Conservation (phyloP, 2,329 filamentous ascomycete species). For the Huntiella omanensis region DNA sequence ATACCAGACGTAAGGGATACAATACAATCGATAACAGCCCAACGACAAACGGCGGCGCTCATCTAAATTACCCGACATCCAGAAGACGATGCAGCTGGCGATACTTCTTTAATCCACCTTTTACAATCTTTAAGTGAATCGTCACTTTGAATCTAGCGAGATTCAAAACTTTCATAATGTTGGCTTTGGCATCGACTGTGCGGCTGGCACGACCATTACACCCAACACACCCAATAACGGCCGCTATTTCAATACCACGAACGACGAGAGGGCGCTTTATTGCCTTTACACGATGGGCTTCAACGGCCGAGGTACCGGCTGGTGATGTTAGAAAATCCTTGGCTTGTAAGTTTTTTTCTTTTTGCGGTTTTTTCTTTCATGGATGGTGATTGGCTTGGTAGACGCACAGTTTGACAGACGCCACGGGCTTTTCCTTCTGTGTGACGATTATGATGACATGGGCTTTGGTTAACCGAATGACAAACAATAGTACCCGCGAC, state of each 20-base stretch:
- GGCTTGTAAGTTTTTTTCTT: conserved; percentile 20
- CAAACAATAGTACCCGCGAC: conserved; percentile 26
- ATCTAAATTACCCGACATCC: too few relatives aligned
- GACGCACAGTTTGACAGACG: too few relatives aligned
- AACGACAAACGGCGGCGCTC: too few relatives aligned
- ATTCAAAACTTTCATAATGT: neutral
- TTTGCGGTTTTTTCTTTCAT: too few relatives aligned
- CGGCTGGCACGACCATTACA: neutral
- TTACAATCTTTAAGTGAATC: neutral
- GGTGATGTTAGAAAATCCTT: conserved; percentile 17
- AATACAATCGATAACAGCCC: too few relatives aligned
- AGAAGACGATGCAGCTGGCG: too few relatives aligned
- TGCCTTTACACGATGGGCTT: conserved; percentile 2
- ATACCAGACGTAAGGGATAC: too few relatives aligned
- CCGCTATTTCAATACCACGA: neutral
- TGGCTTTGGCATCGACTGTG: neutral
- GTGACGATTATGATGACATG: too few relatives aligned
- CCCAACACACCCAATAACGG: neutral
- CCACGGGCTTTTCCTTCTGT: too few relatives aligned
- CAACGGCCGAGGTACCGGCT: neutral
- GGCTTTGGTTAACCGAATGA: too few relatives aligned
- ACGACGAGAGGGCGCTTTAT: neutral
- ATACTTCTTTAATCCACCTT: neutral
- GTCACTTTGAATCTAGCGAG: neutral
- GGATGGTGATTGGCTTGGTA: too few relatives aligned